Conservation (phyloP, 306 rosid genomes). For the Cucurbita argyrosperma region DNA sequence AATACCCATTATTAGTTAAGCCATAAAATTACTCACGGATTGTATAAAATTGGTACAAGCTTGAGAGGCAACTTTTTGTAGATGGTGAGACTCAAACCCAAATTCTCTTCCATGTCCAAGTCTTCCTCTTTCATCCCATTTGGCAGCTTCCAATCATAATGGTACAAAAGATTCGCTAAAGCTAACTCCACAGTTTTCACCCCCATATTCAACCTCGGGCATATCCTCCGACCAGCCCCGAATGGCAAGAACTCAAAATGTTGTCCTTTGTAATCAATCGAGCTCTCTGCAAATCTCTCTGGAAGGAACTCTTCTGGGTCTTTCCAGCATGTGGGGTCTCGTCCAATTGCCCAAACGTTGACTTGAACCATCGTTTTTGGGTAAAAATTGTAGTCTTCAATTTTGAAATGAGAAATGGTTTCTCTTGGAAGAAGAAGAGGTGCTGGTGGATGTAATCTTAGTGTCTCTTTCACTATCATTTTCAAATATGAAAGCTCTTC, state of each 20-base stretch:
- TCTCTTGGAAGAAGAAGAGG: conserved; percentile 39
- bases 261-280: conserved; percentile 27
- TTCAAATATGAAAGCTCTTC: conserved; percentile 20
- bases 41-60: conserved; percentile 12
- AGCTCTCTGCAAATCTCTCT: conserved; percentile 24
- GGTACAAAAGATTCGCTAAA: conserved; percentile 28
- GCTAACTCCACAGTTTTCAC: conserved; percentile 11
- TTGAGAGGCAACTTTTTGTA: conserved; percentile 18
- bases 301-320: conserved; percentile 34
- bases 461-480: conserved; percentile 26
- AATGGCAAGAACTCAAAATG: conserved; percentile 28
- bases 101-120: conserved; percentile 26
- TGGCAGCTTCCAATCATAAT: conserved; percentile 19
- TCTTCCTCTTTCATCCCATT: conserved; percentile 10
- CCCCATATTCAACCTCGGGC: conserved; percentile 24
- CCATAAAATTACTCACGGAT: not conserved
- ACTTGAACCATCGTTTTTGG: conserved; percentile 18
- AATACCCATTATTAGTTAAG: too few species aligned
- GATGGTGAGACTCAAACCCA: conserved; percentile 12
- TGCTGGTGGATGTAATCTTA: conserved; percentile 34
- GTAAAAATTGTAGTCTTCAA: conserved; percentile 21
- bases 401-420: conserved; percentile 1
- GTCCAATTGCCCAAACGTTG: conserved; percentile 27
- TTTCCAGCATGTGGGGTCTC: conserved; percentile 21
- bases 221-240: conserved; percentile 32